phyloP scores from a whole-genome alignment of 2,329 filamentous ascomycete genomes.

The Trichophyton rubrum region DNA sequence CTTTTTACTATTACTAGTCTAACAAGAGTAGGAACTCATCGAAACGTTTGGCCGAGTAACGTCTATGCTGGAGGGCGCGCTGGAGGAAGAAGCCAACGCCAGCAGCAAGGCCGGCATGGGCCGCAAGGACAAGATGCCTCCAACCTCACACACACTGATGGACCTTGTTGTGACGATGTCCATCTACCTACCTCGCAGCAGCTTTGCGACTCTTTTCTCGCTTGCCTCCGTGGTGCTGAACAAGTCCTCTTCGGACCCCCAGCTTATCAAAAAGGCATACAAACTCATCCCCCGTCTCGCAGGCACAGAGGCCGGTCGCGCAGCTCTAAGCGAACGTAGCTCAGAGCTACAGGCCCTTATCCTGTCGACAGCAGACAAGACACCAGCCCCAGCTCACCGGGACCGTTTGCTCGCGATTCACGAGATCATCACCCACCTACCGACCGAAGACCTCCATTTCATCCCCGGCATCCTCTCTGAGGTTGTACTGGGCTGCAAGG shows the following conservation, averaged over 20 bases:
- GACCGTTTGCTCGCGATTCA: conserved; percentile 76
- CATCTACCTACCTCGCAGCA: conserved; percentile 76
- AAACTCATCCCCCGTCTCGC: conserved; percentile 88
- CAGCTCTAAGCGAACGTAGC: conserved; percentile 64
- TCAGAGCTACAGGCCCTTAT: conserved; percentile 71
- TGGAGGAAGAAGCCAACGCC: conserved; percentile 51
- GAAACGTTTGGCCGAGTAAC: conserved; percentile 83
- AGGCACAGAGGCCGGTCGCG: conserved; percentile 62
- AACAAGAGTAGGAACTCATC: conserved; percentile 51
- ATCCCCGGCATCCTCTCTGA: conserved; percentile 85
- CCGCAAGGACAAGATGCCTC: conserved; percentile 65
- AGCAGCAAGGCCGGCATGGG: conserved; percentile 48
- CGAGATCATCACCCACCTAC: conserved; percentile 66
- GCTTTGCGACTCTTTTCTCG: conserved; percentile 72
- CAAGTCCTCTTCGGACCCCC: conserved; percentile 56
- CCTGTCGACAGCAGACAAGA: conserved; percentile 66
- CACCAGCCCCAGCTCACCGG: conserved; percentile 70
- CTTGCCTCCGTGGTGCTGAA: conserved; percentile 75
- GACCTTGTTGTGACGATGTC: conserved; percentile 95
- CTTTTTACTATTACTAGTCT: conserved; percentile 9
- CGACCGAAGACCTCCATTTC: conserved; percentile 71
- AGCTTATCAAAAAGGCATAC: conserved; percentile 97
- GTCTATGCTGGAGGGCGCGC: conserved; percentile 62
- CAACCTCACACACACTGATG: conserved; percentile 88
- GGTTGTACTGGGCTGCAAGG: conserved; percentile 91